Percentiles rank a stretch among this genome's conserved stretches.
phyloP scores from a whole-genome alignment of 2,329 filamentous ascomycete genomes.

The Mariannaea elegans region DNA sequence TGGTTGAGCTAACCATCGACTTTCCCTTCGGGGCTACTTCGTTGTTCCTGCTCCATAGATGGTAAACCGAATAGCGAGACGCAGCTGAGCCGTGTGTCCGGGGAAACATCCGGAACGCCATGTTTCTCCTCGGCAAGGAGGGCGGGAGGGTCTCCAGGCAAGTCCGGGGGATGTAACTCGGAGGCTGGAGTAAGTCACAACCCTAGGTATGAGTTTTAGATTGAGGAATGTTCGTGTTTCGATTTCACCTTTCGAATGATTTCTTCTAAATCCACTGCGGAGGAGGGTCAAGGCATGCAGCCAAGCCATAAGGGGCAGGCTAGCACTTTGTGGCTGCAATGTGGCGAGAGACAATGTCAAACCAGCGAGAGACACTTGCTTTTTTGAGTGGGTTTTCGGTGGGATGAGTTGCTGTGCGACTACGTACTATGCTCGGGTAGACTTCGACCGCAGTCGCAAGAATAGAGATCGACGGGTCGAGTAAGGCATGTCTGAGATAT shows the following conservation, averaged over 20 bases:
- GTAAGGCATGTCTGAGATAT: conserved; percentile 22
- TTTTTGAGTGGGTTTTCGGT: not conserved
- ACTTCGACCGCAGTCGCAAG: not conserved
- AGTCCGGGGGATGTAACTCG: not conserved
- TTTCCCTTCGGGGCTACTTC: conserved; percentile 13
- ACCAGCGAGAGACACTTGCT: not conserved
- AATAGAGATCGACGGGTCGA: conserved; percentile 14
- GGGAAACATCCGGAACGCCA: conserved; percentile 6
- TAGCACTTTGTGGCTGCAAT: conserved; percentile 4
- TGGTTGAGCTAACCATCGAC: no score
- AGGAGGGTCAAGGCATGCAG: conserved; percentile 3
- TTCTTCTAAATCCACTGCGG: not conserved
- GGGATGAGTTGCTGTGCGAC: not conserved
- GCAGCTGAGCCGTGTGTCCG: conserved; percentile 1
- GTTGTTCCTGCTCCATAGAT: not conserved
- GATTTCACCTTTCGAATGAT: not conserved
- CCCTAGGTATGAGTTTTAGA: conserved; percentile 1
- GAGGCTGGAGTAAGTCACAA: conserved; percentile 3
- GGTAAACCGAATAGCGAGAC: conserved; percentile 1
- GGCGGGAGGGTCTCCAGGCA: not conserved
- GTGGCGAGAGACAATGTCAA: not conserved
- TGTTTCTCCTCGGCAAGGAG: not conserved
- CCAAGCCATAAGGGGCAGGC: not conserved
- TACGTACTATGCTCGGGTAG: no score
- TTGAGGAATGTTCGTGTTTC: not conserved